These are phyloP conservation scores for Trichoderma asperellum DNA, from an alignment of 2,329 filamentous ascomycete species.

Conservation along the genomic window DNA sequence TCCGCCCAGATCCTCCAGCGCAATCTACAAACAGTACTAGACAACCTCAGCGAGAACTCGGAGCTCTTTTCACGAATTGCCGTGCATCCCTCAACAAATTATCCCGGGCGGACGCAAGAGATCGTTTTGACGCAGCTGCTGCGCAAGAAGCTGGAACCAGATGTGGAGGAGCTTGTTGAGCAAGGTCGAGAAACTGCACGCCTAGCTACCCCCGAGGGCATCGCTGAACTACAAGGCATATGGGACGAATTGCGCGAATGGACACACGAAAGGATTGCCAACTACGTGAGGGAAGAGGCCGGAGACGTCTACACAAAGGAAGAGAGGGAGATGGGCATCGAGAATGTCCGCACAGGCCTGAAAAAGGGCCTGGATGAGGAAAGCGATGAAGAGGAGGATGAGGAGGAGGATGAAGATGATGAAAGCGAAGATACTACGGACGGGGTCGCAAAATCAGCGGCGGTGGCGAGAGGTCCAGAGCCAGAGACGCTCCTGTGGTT, in stretches of 20 bases:
- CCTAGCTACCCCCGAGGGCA: constrained; percentile 49
- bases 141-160: constrained; percentile 81
- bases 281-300: constrained; percentile 50
- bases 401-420: constrained; percentile 58
- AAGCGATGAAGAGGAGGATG: constrained; percentile 60
- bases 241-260: constrained; percentile 55
- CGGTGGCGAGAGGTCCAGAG: constrained; percentile 44
- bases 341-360: constrained; percentile 74
- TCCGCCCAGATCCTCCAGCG: constrained; percentile 71
- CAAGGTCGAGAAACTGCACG: constrained; percentile 58
- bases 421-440: constrained; percentile 37
- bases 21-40: constrained; percentile 69
- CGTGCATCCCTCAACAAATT: constrained; percentile 76
- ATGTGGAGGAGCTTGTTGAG: constrained; percentile 73
- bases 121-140: constrained; percentile 69
- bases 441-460: constrained; percentile 34
- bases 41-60: constrained; percentile 66
- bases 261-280: constrained; percentile 47
- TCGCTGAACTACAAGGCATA: constrained; percentile 54
- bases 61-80: constrained; percentile 71
- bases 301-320: constrained; percentile 71
- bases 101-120: constrained; percentile 70
- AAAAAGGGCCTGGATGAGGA: constrained; percentile 57
- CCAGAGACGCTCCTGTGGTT: constrained; percentile 55
- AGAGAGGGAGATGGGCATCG: constrained; percentile 67